Percentiles rank a stretch among this genome's conserved stretches.
Conservation (phyloP, 148 eudicot genomes). For the Oxyria digyna region DNA sequence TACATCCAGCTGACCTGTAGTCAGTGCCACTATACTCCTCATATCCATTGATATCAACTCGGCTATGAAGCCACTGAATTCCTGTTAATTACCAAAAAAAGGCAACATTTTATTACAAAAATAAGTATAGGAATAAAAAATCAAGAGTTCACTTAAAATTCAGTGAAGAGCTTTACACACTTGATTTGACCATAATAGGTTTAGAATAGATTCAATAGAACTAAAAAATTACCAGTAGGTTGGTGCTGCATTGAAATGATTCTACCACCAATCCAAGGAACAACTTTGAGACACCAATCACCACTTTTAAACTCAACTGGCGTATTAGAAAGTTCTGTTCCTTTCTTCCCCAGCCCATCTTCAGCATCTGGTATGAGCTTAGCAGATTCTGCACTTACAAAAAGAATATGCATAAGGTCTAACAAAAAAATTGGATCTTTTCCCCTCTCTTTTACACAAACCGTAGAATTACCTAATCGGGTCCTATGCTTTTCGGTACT, state of each 20-base stretch:
- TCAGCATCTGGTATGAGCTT: constrained; percentile 65
- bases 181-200: too few relatives aligned
- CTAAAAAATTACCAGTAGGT: constrained; percentile 55
- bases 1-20: constrained; percentile 89
- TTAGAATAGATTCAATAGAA: too few relatives aligned
- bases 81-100: constrained; percentile 30
- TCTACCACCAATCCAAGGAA: constrained; percentile 99
- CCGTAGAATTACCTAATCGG: constrained; percentile 45
- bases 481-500: constrained; percentile 43
- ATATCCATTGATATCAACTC: constrained; percentile 84
- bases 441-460: background rate
- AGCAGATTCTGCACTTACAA: constrained; percentile 50
- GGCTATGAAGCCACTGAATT: constrained; percentile 95
- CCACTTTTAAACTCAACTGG: constrained; percentile 74
- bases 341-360: constrained; percentile 47
- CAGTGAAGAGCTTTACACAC: too few relatives aligned
- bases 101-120: background rate
- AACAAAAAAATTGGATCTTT: background rate
- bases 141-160: background rate
- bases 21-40: constrained; percentile 87
- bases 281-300: constrained; percentile 85
- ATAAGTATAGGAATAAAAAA: background rate
- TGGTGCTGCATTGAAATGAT: constrained; percentile 89
- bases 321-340: constrained; percentile 63
- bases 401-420: background rate